Percentiles rank a stretch among this genome's conserved stretches.
These are phyloP conservation scores for Cystofilobasidium bisporidii DNA, from an alignment of 768 basidiomycete genomes.

Conservation along the genomic window DNA sequence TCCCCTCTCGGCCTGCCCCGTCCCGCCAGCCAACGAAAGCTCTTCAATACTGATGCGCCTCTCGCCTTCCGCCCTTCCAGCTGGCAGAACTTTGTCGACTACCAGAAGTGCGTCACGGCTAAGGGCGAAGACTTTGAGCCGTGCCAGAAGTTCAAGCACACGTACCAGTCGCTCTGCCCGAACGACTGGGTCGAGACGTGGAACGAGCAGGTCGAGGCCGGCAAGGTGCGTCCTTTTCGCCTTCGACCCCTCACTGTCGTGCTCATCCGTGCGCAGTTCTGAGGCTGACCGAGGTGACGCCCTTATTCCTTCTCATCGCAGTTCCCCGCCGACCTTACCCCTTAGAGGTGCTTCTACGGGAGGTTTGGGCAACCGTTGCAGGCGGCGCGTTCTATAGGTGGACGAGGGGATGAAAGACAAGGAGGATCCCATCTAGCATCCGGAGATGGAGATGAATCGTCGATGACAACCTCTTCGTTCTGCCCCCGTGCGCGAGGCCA, in stretches of 20 bases:
- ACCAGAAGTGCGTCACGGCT: conserved; percentile 92
- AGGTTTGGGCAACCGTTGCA: too few relatives aligned
- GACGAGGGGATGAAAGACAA: too few relatives aligned
- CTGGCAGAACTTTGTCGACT: conserved; percentile 95
- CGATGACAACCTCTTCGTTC: too few relatives aligned
- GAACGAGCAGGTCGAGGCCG: conserved; percentile 89
- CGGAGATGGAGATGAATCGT: too few relatives aligned
- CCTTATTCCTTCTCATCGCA: background rate
- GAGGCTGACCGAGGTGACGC: background rate
- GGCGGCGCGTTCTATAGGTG: too few relatives aligned
- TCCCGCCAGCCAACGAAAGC: too few relatives aligned
- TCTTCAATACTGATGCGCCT: background rate
- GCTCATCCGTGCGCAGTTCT: background rate
- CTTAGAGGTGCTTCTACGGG: conserved; percentile 21
- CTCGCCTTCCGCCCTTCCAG: conserved; percentile 40
- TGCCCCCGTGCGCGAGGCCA: too few relatives aligned
- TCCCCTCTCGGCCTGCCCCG: conserved; percentile 4
- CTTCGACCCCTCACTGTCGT: background rate
- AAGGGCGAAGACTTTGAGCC: conserved; percentile 98
- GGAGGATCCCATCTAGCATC: too few relatives aligned
- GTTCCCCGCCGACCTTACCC: conserved; percentile 26
- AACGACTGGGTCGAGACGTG: conserved; percentile 78
- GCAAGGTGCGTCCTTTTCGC: conserved; percentile 40
- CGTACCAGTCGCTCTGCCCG: conserved; percentile 93
- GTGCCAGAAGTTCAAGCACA: conserved; percentile 96